Percentiles rank a stretch among this genome's conserved stretches.
Evolutionary conservation across 1,284 basidiomycete genomes (phyloP).

Genomic region (Meripilus lineatus): DNA sequence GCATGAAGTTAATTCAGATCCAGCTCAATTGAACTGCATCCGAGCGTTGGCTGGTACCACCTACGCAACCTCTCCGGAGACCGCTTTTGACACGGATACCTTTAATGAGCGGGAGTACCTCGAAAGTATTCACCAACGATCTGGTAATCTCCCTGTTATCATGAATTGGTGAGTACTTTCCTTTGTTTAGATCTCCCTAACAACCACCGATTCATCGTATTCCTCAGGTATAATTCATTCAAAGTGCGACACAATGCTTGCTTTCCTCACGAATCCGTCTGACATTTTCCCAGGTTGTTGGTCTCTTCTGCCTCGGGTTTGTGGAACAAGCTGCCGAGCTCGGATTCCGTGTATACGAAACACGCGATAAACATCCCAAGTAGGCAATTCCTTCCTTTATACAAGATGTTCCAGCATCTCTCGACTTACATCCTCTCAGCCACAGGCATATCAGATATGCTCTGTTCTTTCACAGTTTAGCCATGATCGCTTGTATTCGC

Average conservation of each 20-base stretch:
- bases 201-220: slow-evolving; percentile 6
- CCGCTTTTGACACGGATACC: slow-evolving; percentile 53
- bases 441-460: slow-evolving; percentile 63
- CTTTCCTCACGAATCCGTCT: background rate
- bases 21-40: slow-evolving; percentile 57
- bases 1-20: no score
- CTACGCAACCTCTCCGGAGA: slow-evolving; percentile 38
- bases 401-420: background rate
- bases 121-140: slow-evolving; percentile 34
- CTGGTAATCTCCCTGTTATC: slow-evolving; percentile 45
- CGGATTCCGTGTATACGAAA: slow-evolving; percentile 56
- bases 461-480: slow-evolving; percentile 63
- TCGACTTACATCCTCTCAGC: slow-evolving; percentile 27
- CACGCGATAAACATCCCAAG: slow-evolving; percentile 58
- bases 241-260: slow-evolving; percentile 37
- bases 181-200: slow-evolving; percentile 2
- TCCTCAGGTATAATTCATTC: slow-evolving; percentile 57
- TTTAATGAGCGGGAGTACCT: slow-evolving; percentile 57
- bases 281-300: slow-evolving; percentile 42
- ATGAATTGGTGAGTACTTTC: slow-evolving; percentile 48
- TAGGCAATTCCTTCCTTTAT: slow-evolving; percentile 26
- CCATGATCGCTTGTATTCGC: slow-evolving; percentile 53
- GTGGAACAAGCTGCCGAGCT: slow-evolving; percentile 51
- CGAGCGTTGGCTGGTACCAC: slow-evolving; percentile 61
- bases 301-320: slow-evolving; percentile 56